Evolutionary conservation across 139 green algal genomes (phyloP), one percentile per base, ranked within the genome.

Genomic region (Chlamydomonas schloesseri): DNA sequence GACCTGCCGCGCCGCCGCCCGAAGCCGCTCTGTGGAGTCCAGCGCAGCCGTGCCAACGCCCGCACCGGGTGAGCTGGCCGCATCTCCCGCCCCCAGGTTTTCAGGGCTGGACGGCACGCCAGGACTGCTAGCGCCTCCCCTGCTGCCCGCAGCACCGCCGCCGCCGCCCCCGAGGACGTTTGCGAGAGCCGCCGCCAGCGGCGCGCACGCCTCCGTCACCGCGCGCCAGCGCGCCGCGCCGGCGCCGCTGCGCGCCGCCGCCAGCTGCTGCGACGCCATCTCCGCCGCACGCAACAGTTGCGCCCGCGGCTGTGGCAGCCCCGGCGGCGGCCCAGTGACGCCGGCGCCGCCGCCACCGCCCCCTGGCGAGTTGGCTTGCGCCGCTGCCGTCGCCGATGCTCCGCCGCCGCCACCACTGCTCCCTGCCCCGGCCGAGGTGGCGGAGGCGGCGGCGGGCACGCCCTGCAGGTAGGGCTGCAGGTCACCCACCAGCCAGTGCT

Each of bases 401-500:
- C 18, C 60, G 60, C 8, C 24, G 23, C 18, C 28, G 60, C 60
- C 60, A 23, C n/a, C n/a, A 23, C 60, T 13, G 18, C 55, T 8
- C 55, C 55, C 11, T 23, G 60, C 60, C 5, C 60, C 60, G 1
- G 60, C 20, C 33, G 79, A 46, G n/a, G 67, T 28, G 0, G 58
- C 15, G 17, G 60, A n/a, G n/a, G n/a, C 79, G 5, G 77, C 26
- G 28, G 42, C 23, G 26, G 64, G n/a, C 42, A 65, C 17, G 2
- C 29, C 10, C 3, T 42, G 13, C 18, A 72, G 20, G 79, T 85
- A 85, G 5, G 65, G 79, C 67, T 67, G 31, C 53, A 87, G 81
- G 26, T 87, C 81, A 17, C n/a, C 69, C 20, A 79, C 46, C 15
- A 87, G 69, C 81, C 81, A 87, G 33, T 79, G 81, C 46, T 79